Base-by-base conservation (phyloP, 768 basidiomycete species). In the Megacollybia marginata region DNA sequence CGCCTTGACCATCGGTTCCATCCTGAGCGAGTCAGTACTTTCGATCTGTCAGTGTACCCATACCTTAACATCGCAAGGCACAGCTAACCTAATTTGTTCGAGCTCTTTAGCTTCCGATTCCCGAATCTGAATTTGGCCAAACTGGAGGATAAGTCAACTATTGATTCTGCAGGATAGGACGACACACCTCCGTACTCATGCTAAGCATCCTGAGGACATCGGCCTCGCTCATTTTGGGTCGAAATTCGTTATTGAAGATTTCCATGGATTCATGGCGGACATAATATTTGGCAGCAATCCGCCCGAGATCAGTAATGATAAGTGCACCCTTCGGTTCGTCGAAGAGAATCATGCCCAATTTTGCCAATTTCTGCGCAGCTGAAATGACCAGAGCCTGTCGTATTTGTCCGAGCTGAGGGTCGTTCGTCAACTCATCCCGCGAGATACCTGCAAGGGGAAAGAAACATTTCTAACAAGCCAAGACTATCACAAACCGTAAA, bases 201-300 rank as follows among this genome's bases (percentile, higher is more conserved):
- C 91, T 83, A 33, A 98, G 76, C 81, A 97, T 82, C 2, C 66
- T 76, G 50, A 99, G 74, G 31, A 92, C 79, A 65, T 97, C 93
- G 2, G 94, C 96, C 66, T 97, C 95, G 2, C 85, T 79, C 94
- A 98, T 96, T 50, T 70, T 79, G 1, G 82, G 76, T 46, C 80
- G 74, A 66, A 98, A 90, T 52, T 77, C 66, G 53, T 76, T 66
- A 65, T 87, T 89, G 73, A 95, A 98, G 6, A 88, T 79, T 63
- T 91, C 90, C 33, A 98, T 83, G 4, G 90, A 92, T 42, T 79
- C 69, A 62, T 91, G 69, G 16, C 87, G 80, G 60, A 99, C 88
- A 66, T 98, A 99, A 65, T 96, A 99, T 66, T 88, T 94, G 4
- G 95, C 92, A 0, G 96, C 93, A 57, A 98, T 94, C 55, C 92